These are phyloP conservation scores for Dendrothele bispora DNA, from an alignment of 768 basidiomycete genomes.

Conservation along the genomic window DNA sequence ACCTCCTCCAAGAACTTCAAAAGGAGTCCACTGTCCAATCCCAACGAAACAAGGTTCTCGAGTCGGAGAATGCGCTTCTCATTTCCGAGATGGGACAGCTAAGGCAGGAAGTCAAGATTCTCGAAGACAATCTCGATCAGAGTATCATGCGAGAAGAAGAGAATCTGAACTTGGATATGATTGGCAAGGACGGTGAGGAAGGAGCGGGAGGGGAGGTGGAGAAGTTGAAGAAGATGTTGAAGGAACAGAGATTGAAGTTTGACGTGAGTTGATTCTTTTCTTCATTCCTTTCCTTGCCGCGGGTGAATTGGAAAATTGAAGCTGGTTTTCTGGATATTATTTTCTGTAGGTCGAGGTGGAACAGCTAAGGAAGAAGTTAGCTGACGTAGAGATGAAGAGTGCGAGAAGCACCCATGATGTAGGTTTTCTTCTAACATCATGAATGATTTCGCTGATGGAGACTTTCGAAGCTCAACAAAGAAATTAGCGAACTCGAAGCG, in stretches of 20 bases:
- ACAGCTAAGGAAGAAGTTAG: constrained; percentile 65
- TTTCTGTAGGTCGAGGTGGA: constrained; percentile 60
- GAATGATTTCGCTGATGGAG: neutral
- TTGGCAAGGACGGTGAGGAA: constrained; percentile 2
- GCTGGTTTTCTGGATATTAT: too few relatives aligned
- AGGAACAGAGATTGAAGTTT: constrained; percentile 49
- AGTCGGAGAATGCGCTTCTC: constrained; percentile 74
- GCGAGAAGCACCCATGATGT: constrained; percentile 70
- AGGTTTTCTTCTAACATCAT: constrained; percentile 21
- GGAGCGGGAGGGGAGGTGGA: constrained; percentile 30
- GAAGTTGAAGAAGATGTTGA: constrained; percentile 39
- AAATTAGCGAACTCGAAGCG: constrained; percentile 89
- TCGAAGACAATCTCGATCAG: constrained; percentile 76
- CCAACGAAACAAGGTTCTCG: constrained; percentile 69
- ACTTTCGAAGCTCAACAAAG: constrained; percentile 72
- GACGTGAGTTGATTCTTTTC: constrained; percentile 51
- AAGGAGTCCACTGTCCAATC: constrained; percentile 67
- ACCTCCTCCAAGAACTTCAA: constrained; percentile 86
- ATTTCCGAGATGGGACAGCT: constrained; percentile 68
- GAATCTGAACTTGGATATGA: constrained; percentile 10
- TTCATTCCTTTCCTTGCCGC: neutral
- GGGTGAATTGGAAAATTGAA: too few relatives aligned
- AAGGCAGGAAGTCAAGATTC: constrained; percentile 73
- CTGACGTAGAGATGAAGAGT: constrained; percentile 74
- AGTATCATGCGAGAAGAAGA: constrained; percentile 54